Conservation (phyloP, 2,329 filamentous ascomycete species). For the Waltergamsia citrina region DNA sequence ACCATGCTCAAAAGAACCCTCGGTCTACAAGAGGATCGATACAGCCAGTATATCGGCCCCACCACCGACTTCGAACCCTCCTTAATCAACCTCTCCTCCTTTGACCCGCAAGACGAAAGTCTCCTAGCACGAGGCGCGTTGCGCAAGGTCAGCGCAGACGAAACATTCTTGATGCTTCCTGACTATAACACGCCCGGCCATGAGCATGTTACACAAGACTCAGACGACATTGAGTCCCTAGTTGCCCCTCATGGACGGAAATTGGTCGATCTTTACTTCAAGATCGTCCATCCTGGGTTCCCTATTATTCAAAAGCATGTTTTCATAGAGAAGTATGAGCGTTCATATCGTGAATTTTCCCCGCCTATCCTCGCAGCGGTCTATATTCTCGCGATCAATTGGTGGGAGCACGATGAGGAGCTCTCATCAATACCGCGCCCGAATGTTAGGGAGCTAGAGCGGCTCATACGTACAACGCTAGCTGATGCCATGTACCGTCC, state of each 20-base stretch:
- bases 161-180: constrained; percentile 73
- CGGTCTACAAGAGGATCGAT: constrained; percentile 68
- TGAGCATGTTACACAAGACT: constrained; percentile 59
- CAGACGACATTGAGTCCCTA: constrained; percentile 64
- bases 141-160: constrained; percentile 65
- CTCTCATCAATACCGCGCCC: constrained; percentile 57
- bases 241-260: constrained; percentile 69
- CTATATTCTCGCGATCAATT: constrained; percentile 79
- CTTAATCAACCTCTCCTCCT: constrained; percentile 71
- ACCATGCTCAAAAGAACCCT: constrained; percentile 60
- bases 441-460: constrained; percentile 64
- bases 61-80: constrained; percentile 78
- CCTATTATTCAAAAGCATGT: constrained; percentile 76
- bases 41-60: constrained; percentile 74
- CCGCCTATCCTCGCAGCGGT: constrained; percentile 70
- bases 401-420: constrained; percentile 69
- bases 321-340: constrained; percentile 69
- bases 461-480: constrained; percentile 62
- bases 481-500: constrained; percentile 71
- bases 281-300: constrained; percentile 69
- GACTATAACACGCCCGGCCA: constrained; percentile 64
- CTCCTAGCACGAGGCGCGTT: constrained; percentile 59
- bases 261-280: constrained; percentile 74
- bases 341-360: constrained; percentile 63
- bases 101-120: constrained; percentile 75